Base-by-base conservation (phyloP, 306 rosid genomes). In the Cyclanthera cordifolia region DNA sequence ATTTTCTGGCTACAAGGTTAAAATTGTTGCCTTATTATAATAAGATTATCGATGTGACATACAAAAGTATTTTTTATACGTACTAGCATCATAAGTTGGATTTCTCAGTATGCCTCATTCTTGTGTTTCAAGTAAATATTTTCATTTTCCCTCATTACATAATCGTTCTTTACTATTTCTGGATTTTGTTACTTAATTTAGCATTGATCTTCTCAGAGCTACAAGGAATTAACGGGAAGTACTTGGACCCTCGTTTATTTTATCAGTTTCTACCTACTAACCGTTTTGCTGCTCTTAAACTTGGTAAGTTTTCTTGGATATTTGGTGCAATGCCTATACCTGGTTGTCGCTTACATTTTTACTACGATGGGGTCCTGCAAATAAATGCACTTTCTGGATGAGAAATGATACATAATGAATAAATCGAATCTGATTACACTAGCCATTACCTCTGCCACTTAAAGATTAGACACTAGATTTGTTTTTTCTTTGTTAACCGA, bases 221-320 rank as follows among this genome's bases (percentile, higher is more conserved):
- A 93, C 88, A 77, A 57, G 87, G 96, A 78, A 52, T 74, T 93
- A 71, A 89, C 95, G 1, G 97, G 91, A 71, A 93, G 88, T 71
- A 72, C 77, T 41, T 93, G 96, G 99, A 79, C 79, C 73, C 45
- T 83, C 37, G 34, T 30, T 50, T 93, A 93, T 79, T 93, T 93
- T 75, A 58, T 90, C 77, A 87, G 95, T 82, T 93, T 90, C 87
- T 93, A 93, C 86, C 77, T 93, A 61, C 71, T 93, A 67, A 83
- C 91, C 10, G 81, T 90, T 70, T 76, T 93, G 78, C 94, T 93
- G 76, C 97, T 93, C 55, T 72, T 93, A 82, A 93, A 93, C 72
- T 82, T 93, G 96, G 99, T 90, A 76, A 71, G 85, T 69, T 70
- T 39, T 74, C 58, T 68, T 28, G 45, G 8, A 54, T 46, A 17